Base-by-base conservation (phyloP, 2,329 filamentous ascomycete genomes). In the Ceratocystis huliohia region DNA sequence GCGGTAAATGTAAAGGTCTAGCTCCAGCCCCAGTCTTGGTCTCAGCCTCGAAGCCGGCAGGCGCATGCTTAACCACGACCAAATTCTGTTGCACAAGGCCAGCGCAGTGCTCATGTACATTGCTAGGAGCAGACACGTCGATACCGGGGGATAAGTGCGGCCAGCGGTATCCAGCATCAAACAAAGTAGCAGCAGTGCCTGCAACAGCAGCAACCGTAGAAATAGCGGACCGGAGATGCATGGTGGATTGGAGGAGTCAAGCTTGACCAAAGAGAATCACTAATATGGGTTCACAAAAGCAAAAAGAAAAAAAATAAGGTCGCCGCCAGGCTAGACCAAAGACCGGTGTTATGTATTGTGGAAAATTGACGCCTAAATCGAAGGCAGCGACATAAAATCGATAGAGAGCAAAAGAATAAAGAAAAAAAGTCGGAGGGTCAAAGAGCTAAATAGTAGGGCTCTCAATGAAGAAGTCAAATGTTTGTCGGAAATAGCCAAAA, bases 171-270 rank as follows among this genome's bases (percentile, higher is more conserved):
- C 64, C 64, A n/a, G 66, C 59, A 37, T 66, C 66, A 20, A 65
- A 37, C 1, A 68, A 28, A 7, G 57, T 66, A n/a, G 61, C 66
- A 5, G 20, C 66, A n/a, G 64, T 63, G 28, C 59, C 64, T 33
- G 65, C 53, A 25, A 41, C 66, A 45, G 64, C 64, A 33, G 64
- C 64, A 10, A 59, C 37, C 5, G 41, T 44, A n/a, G 66, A 68
- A n/a, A 68, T 59, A n/a, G 61, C 59, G 10, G 66, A 63, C 48
- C 63, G 64, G 59, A 68, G 46, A 41, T 63, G 62, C 66, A 67
- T 65, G 10, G 44, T 17, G 20, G 20, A 20, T 13, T 20, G 20
- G 48, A 13, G 37, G 37, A 41, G 10, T 15, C 37, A 41, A 13
- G 37, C 10, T 41, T 15, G 3, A 13, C 37, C 3, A 41, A 41